Evolutionary conservation across 129 eudicot species (phyloP).

Genomic region (Centella asiatica): DNA sequence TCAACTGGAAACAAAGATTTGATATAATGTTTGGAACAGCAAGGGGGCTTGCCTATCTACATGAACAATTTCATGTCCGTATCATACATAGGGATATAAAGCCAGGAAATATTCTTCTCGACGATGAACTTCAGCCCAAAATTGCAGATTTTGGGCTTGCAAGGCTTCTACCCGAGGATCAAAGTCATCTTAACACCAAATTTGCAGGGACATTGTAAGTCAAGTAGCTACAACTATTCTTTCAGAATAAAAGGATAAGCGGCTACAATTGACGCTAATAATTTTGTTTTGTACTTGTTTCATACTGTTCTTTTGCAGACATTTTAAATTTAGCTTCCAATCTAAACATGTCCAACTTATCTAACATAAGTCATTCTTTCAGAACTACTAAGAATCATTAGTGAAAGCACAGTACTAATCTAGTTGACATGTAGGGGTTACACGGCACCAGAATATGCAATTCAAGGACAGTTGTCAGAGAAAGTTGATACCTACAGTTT

Average conservation of each 20-base stretch:
- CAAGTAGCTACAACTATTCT: too few species aligned
- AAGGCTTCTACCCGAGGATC: neutral
- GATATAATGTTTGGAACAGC: constrained; percentile 57
- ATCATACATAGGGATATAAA: constrained; percentile 66
- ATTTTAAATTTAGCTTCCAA: too few species aligned
- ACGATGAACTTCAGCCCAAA: constrained; percentile 30
- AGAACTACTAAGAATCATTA: too few species aligned
- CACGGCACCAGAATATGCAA: constrained; percentile 29
- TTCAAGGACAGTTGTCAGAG: neutral
- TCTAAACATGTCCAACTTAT: too few species aligned
- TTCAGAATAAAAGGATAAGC: too few species aligned
- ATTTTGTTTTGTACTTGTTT: too few species aligned
- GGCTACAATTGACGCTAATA: too few species aligned
- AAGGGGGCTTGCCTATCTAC: constrained; percentile 65
- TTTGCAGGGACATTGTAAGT: constrained; percentile 54
- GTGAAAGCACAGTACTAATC: too few species aligned
- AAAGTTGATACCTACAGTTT: neutral
- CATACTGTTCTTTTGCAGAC: too few species aligned
- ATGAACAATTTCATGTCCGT: constrained; percentile 51
- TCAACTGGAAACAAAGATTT: constrained; percentile 52
- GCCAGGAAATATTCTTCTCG: constrained; percentile 49
- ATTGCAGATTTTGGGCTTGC: constrained; percentile 3
- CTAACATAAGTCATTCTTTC: too few species aligned
- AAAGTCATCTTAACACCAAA: constrained; percentile 1
- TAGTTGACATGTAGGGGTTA: too few species aligned